These are phyloP conservation scores for Globisporangium takayamanum DNA, from an alignment of 352 stramenopile species.

Conservation along the genomic window DNA sequence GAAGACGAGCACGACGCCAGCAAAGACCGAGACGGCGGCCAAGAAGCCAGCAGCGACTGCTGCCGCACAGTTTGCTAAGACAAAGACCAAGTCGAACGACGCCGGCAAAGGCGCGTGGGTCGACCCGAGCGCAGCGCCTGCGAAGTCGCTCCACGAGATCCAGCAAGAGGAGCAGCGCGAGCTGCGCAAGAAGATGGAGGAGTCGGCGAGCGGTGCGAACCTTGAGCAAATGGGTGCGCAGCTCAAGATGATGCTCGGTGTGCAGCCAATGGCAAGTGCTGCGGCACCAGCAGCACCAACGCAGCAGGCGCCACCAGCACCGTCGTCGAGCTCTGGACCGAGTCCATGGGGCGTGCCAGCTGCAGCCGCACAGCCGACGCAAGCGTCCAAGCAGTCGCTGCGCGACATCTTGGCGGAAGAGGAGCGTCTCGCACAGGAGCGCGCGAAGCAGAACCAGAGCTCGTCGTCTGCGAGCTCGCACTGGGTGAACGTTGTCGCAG, in stretches of 20 bases:
- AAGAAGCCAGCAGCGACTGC: not conserved
- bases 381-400: slow-evolving; percentile 44
- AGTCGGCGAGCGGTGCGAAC: slow-evolving; percentile 28
- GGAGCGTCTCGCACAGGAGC: slow-evolving; percentile 65
- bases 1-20: not conserved
- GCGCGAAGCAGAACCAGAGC: slow-evolving; percentile 40
- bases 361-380: slow-evolving; percentile 14
- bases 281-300: slow-evolving; percentile 12
- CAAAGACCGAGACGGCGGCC: not conserved
- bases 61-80: slow-evolving; percentile 1
- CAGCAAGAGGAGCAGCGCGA: slow-evolving; percentile 75
- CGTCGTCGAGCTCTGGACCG: slow-evolving; percentile 4
- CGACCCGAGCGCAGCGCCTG: slow-evolving; percentile 13
- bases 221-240: slow-evolving; percentile 79
- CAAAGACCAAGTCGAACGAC: slow-evolving; percentile 26
- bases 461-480: slow-evolving; percentile 39
- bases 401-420: slow-evolving; percentile 80
- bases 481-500: slow-evolving; percentile 81
- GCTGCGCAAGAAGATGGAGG: slow-evolving; percentile 45
- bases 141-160: slow-evolving; percentile 75
- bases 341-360: slow-evolving; percentile 41
- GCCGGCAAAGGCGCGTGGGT: slow-evolving; percentile 30
- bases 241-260: slow-evolving; percentile 86
- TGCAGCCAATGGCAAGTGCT: slow-evolving; percentile 27
- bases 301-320: not conserved